Base-by-base conservation (phyloP, 2,329 filamentous ascomycete genomes). In the Diaporthe amygdali region DNA sequence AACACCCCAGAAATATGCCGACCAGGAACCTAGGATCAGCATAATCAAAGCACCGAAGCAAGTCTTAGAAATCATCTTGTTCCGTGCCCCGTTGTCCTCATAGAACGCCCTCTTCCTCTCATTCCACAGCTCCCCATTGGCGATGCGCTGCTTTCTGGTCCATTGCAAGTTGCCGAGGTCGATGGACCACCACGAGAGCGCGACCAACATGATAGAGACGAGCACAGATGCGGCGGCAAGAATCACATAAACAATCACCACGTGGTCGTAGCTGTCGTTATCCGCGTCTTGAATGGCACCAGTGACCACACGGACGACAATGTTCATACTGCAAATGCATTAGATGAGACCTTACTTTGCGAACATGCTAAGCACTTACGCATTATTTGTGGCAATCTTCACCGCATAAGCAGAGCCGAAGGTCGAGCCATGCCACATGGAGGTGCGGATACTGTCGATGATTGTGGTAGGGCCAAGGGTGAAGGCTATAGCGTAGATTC, bases 321-420 rank as follows among this genome's bases (percentile, higher is more conserved):
- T 90, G 71, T 83, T 89, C 87, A 90, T 90, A 37, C 84, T 86
- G 77, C 27, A 12, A 22, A 20, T 1, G 1, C 20, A 1, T 63
- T 34, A 63, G 56, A 22, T 20, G 9, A 22, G 20, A 17, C 7
- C 20, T 10, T 3, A 20, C 2, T 10, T 3, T 0, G 10, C 5
- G 9, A 41, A 12, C 3, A 4, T n/a, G 1, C 30, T 27, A 15
- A 25, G 12, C 41, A 63, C 56, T 34, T 9, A 63, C 56, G 56
- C 56, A 34, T 91, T 91, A 76, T 91, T 91, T 76, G 90, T 87
- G 27, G 87, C 87, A 44, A 91, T 85, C 71, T 91, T 91, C 69
- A 90, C 78, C 1, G 88, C 84, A 71, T 91, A 91, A 0, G 86
- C 90, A 0, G 88, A 86, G 0, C 89, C 89, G 71, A 91, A 91